Evolutionary conservation across 805 yeast species (phyloP).

Genomic region (Starmerella gropengiesseri): DNA sequence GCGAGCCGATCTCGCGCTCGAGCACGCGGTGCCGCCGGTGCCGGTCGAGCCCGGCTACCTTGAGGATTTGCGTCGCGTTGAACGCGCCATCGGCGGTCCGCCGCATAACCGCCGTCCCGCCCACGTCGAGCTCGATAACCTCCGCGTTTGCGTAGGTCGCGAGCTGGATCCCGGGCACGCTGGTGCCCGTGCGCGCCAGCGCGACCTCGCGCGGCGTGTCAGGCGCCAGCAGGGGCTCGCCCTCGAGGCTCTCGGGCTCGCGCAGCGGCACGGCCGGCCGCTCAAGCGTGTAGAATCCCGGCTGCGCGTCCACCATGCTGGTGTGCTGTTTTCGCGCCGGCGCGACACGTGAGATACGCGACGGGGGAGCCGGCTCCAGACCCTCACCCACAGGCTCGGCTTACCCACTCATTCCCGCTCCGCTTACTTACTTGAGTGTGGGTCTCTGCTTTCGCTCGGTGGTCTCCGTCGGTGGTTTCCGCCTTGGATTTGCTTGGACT

Average conservation of each 20-base stretch:
- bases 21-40: conserved; percentile 52
- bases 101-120: conserved; percentile 56
- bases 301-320: conserved; percentile 9
- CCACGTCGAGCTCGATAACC: conserved; percentile 48
- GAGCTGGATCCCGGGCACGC: conserved; percentile 33
- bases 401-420: too few relatives aligned
- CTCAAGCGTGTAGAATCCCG: conserved; percentile 1
- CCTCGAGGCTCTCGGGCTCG: conserved; percentile 1
- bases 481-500: too few relatives aligned
- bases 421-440: too few relatives aligned
- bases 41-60: conserved; percentile 57
- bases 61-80: conserved; percentile 62
- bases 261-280: conserved; percentile 4
- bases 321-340: conserved; percentile 8
- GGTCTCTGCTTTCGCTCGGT: too few relatives aligned
- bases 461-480: too few relatives aligned
- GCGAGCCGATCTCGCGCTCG: conserved; percentile 55
- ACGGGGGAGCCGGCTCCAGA: too few relatives aligned
- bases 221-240: not conserved
- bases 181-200: conserved; percentile 13
- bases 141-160: conserved; percentile 57
- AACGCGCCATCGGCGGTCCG: conserved; percentile 52
- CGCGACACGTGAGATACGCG: conserved; percentile 7
- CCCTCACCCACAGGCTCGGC: too few relatives aligned
- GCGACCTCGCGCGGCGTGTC: conserved; percentile 19